These are phyloP conservation scores for Excoecaria agallocha DNA, from an alignment of 345 rosid genomes.

Conservation along the genomic window DNA sequence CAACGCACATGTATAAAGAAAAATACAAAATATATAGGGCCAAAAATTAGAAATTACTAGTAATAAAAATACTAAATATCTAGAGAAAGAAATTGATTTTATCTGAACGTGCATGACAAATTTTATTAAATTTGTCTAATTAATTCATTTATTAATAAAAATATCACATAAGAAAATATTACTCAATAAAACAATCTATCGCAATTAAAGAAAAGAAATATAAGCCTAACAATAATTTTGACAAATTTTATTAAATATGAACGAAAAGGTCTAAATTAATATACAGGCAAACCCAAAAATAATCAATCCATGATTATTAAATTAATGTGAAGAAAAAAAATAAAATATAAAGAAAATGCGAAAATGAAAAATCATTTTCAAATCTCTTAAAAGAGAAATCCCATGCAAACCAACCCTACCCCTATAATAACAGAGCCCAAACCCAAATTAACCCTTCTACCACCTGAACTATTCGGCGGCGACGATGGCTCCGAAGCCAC, in stretches of 20 bases:
- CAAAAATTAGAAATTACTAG: no score
- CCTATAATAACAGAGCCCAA: slow-evolving; percentile 48
- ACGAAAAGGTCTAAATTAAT: not conserved
- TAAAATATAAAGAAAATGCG: not conserved
- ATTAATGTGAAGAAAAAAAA: not conserved
- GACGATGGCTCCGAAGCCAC: slow-evolving; percentile 38
- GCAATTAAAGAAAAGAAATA: no score
- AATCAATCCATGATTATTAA: not conserved
- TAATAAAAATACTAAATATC: no score
- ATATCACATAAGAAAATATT: no score
- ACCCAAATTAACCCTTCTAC: slow-evolving; percentile 28
- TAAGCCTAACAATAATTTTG: no score
- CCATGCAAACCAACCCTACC: slow-evolving; percentile 52
- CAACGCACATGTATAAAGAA: not conserved
- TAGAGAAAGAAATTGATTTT: no score
- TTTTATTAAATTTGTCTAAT: no score
- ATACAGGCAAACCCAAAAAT: slow-evolving; percentile 9
- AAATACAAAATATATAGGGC: not conserved
- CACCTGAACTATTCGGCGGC: slow-evolving; percentile 23
- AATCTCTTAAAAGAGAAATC: slow-evolving; percentile 34
- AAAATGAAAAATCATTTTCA: not conserved
- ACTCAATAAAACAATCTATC: no score
- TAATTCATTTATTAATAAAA: no score
- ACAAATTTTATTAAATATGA: no score
- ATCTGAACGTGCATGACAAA: no score